phyloP scores from a whole-genome alignment of 208 protist genomes.

The Acanthamoeba lenticulata region DNA sequence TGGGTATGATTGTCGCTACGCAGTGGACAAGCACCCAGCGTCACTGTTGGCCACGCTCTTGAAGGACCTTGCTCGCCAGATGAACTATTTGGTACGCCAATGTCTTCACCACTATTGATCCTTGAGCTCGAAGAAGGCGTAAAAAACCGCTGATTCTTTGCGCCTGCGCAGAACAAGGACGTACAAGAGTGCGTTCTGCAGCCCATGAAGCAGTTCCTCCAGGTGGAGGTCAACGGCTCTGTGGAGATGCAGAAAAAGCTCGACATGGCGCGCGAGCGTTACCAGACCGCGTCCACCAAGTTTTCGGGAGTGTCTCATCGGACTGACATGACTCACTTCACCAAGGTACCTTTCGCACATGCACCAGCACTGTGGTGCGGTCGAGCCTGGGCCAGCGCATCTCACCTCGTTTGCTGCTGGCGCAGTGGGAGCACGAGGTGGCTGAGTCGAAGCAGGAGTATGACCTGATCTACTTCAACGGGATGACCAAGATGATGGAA shows the following conservation, averaged over 20 bases:
- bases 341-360: neutral
- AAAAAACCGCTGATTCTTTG: neutral
- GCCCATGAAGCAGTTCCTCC: conserved; percentile 46
- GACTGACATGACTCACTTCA: conserved; percentile 54
- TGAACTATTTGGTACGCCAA: conserved; percentile 1
- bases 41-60: neutral
- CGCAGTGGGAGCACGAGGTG: conserved; percentile 55
- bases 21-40: neutral
- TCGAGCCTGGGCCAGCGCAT: no score
- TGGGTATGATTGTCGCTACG: neutral
- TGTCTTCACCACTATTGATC: neutral
- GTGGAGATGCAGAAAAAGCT: conserved; percentile 61
- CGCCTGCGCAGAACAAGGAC: neutral
- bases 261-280: conserved; percentile 32
- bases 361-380: neutral
- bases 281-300: conserved; percentile 43
- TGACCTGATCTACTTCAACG: conserved; percentile 50
- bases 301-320: conserved; percentile 13
- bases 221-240: conserved; percentile 28
- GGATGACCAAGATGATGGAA: conserved; percentile 51
- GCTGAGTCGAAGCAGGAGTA: conserved; percentile 62
- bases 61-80: neutral
- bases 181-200: neutral
- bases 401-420: neutral
- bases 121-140: neutral